Conservation (phyloP, 257 asterid species). For the Ligustrum vulgare region DNA sequence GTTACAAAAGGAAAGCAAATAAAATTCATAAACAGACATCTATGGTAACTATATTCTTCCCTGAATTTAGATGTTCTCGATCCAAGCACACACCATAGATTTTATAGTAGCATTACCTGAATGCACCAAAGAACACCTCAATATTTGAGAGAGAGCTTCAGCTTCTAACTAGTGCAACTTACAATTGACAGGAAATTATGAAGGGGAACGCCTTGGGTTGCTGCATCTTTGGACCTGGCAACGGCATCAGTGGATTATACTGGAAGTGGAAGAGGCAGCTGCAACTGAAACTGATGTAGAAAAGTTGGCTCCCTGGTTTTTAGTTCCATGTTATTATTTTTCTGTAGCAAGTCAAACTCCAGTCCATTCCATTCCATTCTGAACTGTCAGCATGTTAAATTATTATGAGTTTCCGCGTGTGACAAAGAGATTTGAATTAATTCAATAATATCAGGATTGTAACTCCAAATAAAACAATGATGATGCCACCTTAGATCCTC, state of each 20-base stretch:
- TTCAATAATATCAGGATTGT: slow-evolving; percentile 3
- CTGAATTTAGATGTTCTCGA: not conserved
- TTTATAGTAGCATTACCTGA: slow-evolving; percentile 23
- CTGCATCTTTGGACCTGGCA: slow-evolving; percentile 50
- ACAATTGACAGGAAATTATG: slow-evolving; percentile 52
- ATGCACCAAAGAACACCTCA: not conserved
- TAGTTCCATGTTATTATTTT: not conserved
- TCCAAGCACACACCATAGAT: not conserved
- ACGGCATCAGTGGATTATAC: slow-evolving; percentile 38
- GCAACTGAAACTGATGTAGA: slow-evolving; percentile 61
- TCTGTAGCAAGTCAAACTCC: not conserved
- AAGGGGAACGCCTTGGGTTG: slow-evolving; percentile 47
- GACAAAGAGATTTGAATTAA: slow-evolving; percentile 21
- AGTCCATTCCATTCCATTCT: slow-evolving; percentile 23
- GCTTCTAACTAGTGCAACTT: slow-evolving; percentile 18
- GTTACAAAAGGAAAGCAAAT: slow-evolving; percentile 58
- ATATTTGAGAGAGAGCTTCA: not conserved
- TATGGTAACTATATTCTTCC: slow-evolving; percentile 42
- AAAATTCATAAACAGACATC: slow-evolving; percentile 48
- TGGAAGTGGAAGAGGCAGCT: slow-evolving; percentile 66
- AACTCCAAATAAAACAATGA: slow-evolving; percentile 13
- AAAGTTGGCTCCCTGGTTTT: not conserved
- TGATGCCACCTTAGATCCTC: slow-evolving; percentile 21
- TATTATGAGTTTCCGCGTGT: slow-evolving; percentile 23
- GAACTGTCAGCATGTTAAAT: slow-evolving; percentile 19